Evolutionary conservation across 1,284 basidiomycete species (phyloP).

Genomic region (Malassezia caprae): DNA sequence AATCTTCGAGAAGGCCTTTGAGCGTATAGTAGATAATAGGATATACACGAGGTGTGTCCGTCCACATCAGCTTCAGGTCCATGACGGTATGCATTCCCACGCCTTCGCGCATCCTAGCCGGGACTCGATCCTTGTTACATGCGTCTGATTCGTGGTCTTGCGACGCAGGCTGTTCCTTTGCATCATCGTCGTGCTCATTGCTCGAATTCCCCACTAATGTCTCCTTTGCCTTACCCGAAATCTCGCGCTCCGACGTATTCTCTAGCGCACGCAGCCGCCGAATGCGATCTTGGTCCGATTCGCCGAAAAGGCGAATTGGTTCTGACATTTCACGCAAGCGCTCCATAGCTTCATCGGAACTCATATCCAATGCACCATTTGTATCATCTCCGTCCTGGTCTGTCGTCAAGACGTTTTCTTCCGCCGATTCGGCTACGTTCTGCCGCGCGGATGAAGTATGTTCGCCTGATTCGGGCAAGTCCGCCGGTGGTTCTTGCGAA

Average conservation of each 20-base stretch:
- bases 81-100: constrained; percentile 41
- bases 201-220: constrained; percentile 48
- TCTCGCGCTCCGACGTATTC: constrained; percentile 81
- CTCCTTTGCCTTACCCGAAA: constrained; percentile 63
- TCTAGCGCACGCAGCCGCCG: not conserved
- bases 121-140: not conserved
- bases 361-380: constrained; percentile 65
- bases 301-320: constrained; percentile 87
- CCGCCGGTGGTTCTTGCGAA: not conserved
- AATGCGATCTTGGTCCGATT: constrained; percentile 76
- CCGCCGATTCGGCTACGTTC: not conserved
- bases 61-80: constrained; percentile 65
- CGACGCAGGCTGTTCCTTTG: constrained; percentile 20
- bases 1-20: constrained; percentile 79
- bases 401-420: not conserved
- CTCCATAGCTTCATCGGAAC: constrained; percentile 80
- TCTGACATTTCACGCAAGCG: constrained; percentile 81
- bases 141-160: not conserved
- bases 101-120: constrained; percentile 23
- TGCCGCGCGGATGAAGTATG: not conserved
- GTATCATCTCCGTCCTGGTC: constrained; percentile 9
- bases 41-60: constrained; percentile 88
- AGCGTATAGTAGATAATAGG: constrained; percentile 94
- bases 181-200: constrained; percentile 8
- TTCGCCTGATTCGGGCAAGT: not conserved